These are phyloP conservation scores for Colletotrichum sp. DNA, from an alignment of 2,329 filamentous ascomycete genomes.

Conservation along the genomic window DNA sequence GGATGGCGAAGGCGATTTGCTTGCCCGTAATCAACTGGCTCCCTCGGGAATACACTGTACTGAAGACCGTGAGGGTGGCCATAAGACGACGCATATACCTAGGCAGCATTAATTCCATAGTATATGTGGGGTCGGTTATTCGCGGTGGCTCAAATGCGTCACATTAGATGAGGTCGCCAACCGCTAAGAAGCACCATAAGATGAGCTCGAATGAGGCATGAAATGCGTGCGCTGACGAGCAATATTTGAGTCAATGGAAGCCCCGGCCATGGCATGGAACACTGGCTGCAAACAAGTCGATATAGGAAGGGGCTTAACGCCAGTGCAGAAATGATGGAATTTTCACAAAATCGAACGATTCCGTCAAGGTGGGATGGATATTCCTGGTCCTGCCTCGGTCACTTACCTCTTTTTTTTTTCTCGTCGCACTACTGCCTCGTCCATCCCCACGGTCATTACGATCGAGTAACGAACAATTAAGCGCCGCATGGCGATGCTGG, in stretches of 20 bases:
- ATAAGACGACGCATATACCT: not conserved
- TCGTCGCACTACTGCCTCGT: not conserved
- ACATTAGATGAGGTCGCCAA: not conserved
- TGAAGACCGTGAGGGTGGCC: not conserved
- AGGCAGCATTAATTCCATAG: not conserved
- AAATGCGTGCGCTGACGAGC: not conserved
- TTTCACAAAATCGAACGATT: not conserved
- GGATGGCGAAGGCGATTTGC: not conserved
- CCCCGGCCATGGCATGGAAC: not conserved
- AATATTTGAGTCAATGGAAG: not conserved
- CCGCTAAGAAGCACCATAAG: not conserved
- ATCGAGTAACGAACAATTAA: not conserved
- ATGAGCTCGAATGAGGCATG: not conserved
- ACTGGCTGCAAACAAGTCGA: not conserved
- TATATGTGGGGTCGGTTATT: not conserved
- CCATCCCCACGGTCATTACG: not conserved
- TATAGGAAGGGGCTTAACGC: not conserved
- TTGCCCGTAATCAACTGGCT: not conserved
- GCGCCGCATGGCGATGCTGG: not conserved
- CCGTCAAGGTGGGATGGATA: not conserved
- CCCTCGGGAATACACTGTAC: not conserved
- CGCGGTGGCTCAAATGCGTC: not conserved
- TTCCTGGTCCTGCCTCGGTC: not conserved
- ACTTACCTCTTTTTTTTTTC: not conserved
- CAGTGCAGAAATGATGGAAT: not conserved